phyloP scores from a whole-genome alignment of 2,329 filamentous ascomycete genomes.

The Aspergillus carbonarius region DNA sequence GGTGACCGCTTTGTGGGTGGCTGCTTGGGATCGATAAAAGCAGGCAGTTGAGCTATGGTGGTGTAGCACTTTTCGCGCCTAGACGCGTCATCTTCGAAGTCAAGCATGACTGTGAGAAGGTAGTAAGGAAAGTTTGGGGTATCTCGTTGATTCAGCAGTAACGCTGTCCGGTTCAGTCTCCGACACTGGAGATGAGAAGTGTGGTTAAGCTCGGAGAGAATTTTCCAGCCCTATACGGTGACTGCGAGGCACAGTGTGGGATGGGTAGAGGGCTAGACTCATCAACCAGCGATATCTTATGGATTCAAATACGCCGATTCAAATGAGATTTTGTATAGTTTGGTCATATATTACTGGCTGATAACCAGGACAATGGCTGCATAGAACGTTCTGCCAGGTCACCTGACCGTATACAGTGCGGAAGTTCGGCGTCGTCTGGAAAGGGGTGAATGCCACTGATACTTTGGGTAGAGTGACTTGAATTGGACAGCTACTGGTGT shows the following conservation, averaged over 20 bases:
- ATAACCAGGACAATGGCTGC: neutral
- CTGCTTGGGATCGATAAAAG: constrained; percentile 69
- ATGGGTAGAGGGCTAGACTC: neutral
- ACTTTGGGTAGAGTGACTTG: no score
- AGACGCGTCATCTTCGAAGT: constrained; percentile 41
- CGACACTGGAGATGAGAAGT: neutral
- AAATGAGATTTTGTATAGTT: neutral
- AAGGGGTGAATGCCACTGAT: no score
- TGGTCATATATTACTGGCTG: neutral
- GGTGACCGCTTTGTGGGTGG: constrained; percentile 72
- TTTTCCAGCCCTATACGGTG: neutral
- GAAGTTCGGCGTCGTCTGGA: neutral
- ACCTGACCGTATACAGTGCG: neutral
- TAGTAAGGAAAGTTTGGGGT: no score
- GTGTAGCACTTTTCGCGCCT: constrained; percentile 66
- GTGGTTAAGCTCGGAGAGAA: neutral
- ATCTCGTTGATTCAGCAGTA: neutral
- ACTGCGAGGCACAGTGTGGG: neutral
- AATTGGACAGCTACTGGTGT: no score
- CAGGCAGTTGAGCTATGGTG: constrained; percentile 64
- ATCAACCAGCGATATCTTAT: neutral
- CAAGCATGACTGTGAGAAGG: constrained; percentile 39
- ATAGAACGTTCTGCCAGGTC: neutral
- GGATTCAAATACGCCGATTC: neutral
- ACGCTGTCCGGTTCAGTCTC: neutral